These are phyloP conservation scores for Athelia sp. DNA, from an alignment of 1,284 basidiomycete species.

Conservation along the genomic window DNA sequence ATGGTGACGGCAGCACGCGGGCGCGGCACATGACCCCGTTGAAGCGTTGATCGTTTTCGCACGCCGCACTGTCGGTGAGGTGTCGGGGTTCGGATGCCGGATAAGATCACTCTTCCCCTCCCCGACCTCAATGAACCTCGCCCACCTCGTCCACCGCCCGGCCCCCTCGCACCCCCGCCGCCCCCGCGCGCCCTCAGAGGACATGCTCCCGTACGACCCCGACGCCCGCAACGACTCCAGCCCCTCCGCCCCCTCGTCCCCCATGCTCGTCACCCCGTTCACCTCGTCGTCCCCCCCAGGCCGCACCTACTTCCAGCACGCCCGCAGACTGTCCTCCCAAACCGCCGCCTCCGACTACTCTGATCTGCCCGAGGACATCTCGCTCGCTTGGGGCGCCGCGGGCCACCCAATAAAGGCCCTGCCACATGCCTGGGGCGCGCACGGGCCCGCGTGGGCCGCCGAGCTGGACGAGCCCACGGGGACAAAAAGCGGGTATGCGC, in stretches of 20 bases:
- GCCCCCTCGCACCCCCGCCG: background rate
- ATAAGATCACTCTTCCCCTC: background rate
- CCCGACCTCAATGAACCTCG: too few relatives aligned
- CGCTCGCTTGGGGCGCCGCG: conserved; percentile 5
- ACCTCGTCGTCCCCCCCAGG: conserved; percentile 18
- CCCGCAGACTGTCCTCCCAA: conserved; percentile 19
- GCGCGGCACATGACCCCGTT: conserved; percentile 4
- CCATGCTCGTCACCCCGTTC: conserved; percentile 31
- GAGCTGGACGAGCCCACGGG: background rate
- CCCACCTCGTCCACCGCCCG: background rate
- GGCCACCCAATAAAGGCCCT: conserved; percentile 15
- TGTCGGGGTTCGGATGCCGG: background rate
- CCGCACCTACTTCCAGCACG: conserved; percentile 29
- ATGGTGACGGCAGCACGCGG: too few relatives aligned
- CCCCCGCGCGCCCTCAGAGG: background rate
- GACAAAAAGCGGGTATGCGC: background rate
- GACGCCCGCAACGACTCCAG: conserved; percentile 9
- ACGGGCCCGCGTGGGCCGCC: conserved; percentile 8
- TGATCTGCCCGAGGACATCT: background rate
- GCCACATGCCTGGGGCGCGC: conserved; percentile 21
- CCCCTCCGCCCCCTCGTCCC: conserved; percentile 30
- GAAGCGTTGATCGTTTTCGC: too few relatives aligned
- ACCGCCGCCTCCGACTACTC: background rate
- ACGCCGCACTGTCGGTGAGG: too few relatives aligned
- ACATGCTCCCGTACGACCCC: conserved; percentile 1